Evolutionary conservation across 1,139 yeast genomes (phyloP).

Genomic region (Protomyces inouyei): DNA sequence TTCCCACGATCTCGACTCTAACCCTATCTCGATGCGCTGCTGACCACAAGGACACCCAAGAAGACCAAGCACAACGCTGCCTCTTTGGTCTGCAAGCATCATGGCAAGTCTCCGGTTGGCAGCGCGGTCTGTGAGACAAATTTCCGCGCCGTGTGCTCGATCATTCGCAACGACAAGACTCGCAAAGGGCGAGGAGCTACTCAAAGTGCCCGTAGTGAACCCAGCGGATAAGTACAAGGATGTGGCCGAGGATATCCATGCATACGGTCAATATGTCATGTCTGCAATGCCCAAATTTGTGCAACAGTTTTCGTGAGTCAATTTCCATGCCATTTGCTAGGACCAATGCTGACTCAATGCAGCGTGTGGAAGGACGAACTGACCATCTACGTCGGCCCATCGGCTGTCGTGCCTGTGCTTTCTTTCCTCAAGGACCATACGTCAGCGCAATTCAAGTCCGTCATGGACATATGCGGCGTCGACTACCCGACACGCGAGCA

Average conservation of each 20-base stretch:
- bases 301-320: slow-evolving; percentile 57
- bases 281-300: slow-evolving; percentile 74
- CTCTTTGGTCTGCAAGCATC: neutral
- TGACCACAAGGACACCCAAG: neutral
- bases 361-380: slow-evolving; percentile 85
- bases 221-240: slow-evolving; percentile 73
- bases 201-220: slow-evolving; percentile 60
- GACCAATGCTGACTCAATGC: neutral
- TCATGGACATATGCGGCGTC: slow-evolving; percentile 79
- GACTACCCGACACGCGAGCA: slow-evolving; percentile 81
- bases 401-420: slow-evolving; percentile 65
- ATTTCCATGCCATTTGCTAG: neutral
- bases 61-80: too few species aligned
- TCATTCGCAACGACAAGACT: slow-evolving; percentile 17
- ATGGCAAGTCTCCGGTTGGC: neutral
- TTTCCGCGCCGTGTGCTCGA: neutral
- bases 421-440: slow-evolving; percentile 72
- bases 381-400: slow-evolving; percentile 69
- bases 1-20: neutral
- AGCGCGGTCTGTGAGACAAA: neutral
- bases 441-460: slow-evolving; percentile 70
- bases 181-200: slow-evolving; percentile 9
- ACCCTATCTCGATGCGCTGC: neutral
- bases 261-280: slow-evolving; percentile 75
- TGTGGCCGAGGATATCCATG: slow-evolving; percentile 69